Conservation (phyloP, 176 grass and related monocot genomes). For the Avena insularis region DNA sequence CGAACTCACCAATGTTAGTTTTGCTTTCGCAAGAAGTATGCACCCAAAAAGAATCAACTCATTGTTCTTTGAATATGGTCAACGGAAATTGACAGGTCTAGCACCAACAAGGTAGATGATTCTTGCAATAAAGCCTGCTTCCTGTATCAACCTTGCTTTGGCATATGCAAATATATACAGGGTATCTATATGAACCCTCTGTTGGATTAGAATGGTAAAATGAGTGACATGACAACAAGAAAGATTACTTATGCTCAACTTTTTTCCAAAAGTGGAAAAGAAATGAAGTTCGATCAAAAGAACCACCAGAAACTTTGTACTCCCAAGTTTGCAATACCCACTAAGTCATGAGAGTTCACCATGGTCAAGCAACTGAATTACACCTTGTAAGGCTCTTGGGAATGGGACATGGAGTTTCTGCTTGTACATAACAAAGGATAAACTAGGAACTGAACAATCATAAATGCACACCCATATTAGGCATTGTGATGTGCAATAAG, state of each 20-base stretch:
- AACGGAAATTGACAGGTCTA: not conserved
- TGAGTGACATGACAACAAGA: not conserved
- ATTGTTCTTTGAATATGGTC: conserved; percentile 2
- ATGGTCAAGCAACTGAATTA: not conserved
- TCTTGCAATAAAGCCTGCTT: not conserved
- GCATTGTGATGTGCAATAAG: not conserved
- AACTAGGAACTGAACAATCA: not conserved
- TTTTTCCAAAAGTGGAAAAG: not conserved
- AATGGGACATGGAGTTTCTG: not conserved
- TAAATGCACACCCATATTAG: not conserved
- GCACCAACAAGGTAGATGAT: not conserved
- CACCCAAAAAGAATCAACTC: conserved; percentile 17
- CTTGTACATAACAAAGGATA: not conserved
- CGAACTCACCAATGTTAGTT: conserved; percentile 37
- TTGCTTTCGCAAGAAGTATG: conserved; percentile 6
- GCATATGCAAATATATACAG: not conserved
- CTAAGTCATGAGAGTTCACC: not conserved
- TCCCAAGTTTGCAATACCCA: not conserved
- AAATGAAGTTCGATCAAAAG: not conserved
- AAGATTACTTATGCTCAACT: not conserved
- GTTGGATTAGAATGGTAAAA: no score
- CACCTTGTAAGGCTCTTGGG: not conserved
- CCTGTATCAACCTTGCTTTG: not conserved
- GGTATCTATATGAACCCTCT: no score
- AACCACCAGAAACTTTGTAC: not conserved